A percentile compares a stretch with the other conserved stretches of the same genome.
phyloP scores from a whole-genome alignment of 176 grass and related monocot species.

The Neostapfia colusana region DNA sequence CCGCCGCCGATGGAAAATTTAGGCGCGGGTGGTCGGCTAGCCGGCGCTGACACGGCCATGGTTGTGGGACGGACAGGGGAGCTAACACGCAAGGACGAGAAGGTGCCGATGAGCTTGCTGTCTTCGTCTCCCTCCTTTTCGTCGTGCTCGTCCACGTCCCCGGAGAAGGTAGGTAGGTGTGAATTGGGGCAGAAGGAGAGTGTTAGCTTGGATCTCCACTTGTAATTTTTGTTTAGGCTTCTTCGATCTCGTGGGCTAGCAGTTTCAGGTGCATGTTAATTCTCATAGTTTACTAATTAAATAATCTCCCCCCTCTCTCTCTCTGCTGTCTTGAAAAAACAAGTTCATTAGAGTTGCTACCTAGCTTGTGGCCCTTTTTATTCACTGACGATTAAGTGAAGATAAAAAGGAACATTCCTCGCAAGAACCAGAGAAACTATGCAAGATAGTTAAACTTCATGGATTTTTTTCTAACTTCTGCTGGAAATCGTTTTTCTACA shows the following conservation, averaged over 20 bases:
- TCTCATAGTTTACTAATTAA: slow-evolving; percentile 53
- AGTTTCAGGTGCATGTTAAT: slow-evolving; percentile 45
- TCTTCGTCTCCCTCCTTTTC: slow-evolving; percentile 52
- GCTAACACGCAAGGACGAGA: slow-evolving; percentile 43
- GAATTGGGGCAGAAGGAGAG: slow-evolving; percentile 61
- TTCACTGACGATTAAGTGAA: not conserved
- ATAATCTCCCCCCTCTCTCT: slow-evolving; percentile 34
- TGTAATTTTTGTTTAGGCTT: slow-evolving; percentile 65
- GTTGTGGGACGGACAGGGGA: slow-evolving; percentile 23
- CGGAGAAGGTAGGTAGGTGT: slow-evolving; percentile 74
- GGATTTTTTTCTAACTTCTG: not conserved
- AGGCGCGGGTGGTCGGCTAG: slow-evolving; percentile 26
- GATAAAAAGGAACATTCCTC: not conserved
- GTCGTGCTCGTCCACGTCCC: slow-evolving; percentile 64
- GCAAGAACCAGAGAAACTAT: not conserved
- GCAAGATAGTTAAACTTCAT: not conserved
- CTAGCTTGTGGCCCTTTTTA: not conserved
- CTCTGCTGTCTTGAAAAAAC: slow-evolving; percentile 42
- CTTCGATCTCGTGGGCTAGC: slow-evolving; percentile 47
- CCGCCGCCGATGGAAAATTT: slow-evolving; percentile 47
- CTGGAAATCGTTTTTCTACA: not conserved
- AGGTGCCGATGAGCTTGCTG: slow-evolving; percentile 51
- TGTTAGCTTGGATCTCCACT: slow-evolving; percentile 91
- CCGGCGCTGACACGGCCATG: slow-evolving; percentile 5
- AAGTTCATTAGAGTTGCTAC: slow-evolving; percentile 1